Evolutionary conservation across 768 basidiomycete genomes (phyloP).

Genomic region (Leccinum longicurvipes): DNA sequence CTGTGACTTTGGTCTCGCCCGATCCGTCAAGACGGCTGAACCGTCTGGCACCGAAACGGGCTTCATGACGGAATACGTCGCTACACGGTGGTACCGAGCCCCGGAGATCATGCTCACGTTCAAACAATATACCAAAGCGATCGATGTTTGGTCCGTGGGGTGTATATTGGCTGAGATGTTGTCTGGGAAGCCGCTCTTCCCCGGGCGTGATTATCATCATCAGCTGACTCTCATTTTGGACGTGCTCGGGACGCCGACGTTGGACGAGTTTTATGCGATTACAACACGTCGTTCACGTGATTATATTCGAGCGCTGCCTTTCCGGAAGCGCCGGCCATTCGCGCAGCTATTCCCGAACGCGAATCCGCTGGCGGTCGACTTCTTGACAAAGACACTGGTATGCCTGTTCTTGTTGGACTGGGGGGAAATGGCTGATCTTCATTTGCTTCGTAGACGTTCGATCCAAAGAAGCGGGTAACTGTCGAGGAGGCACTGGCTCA

Average conservation of each 20-base stretch:
- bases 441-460: constrained; percentile 68
- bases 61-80: constrained; percentile 98
- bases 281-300: constrained; percentile 89
- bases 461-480: constrained; percentile 94
- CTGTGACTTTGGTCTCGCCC: constrained; percentile 91
- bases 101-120: constrained; percentile 99
- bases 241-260: constrained; percentile 92
- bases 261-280: constrained; percentile 98
- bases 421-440: background rate
- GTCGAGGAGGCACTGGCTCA: constrained; percentile 95
- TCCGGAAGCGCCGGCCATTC: constrained; percentile 85
- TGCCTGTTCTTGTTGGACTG: constrained; percentile 12
- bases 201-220: constrained; percentile 95
- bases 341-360: constrained; percentile 88
- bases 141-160: constrained; percentile 85
- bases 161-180: constrained; percentile 96
- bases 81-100: constrained; percentile 97
- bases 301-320: constrained; percentile 92
- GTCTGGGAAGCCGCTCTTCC: constrained; percentile 94
- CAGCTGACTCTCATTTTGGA: constrained; percentile 95
- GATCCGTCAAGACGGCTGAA: constrained; percentile 84
- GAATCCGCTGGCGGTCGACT: constrained; percentile 71
- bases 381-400: constrained; percentile 82
- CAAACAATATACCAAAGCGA: constrained; percentile 97
- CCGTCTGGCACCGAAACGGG: constrained; percentile 80